Base-by-base conservation (phyloP, 1,284 basidiomycete species). In the Pseudozyma sp. region DNA sequence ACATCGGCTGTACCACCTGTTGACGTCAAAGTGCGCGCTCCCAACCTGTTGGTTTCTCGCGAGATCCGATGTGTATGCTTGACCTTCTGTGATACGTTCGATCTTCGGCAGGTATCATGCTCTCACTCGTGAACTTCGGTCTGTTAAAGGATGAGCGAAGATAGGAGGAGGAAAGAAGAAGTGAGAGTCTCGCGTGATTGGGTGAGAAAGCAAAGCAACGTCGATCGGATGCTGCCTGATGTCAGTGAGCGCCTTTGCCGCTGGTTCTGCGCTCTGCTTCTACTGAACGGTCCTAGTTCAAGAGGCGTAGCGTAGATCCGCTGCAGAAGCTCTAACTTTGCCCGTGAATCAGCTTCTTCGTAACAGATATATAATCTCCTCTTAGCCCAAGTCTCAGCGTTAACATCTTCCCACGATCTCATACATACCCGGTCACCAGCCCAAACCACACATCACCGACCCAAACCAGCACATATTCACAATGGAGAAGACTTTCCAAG, bases 401-500 rank as follows among this genome's bases (percentile, higher is more conserved):
- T 35, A 6, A 36, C 39, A 42, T 25, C 38, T 52, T 19, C 18
- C 34, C 11, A 49, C 54, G 12, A 49, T 11, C 34, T 38, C 40
- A 49, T 52, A 14, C 16, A 40, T 36, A 31, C 38, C 21, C 34
- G 16, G 31, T 19, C 38, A 25, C 31, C 11, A 16, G 43, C 38
- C n/a, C 48, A 11, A 40, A 43, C 56, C 31, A 7, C 31, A 7
- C 39, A 19, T 39, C 49, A 36, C 21, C 11, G 5, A 31, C 9
- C n/a, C n/a, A 16, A 25, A 35, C 34, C 11, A 43, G 2, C 16
- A 38, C 38, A 21, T 34, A 52, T 12, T 35, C 48, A 68, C 34
- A 47, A 78, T 78, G 76, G 60, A 76, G 65, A 68, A 76, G 65
- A 78, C 76, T 13, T 78, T 78, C 69, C 60, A 78, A 39, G 76